Evolutionary conservation across 2,329 filamentous ascomycete genomes (phyloP), one percentile per base, ranked within the genome.

Genomic region (Botrytis byssoidea): DNA sequence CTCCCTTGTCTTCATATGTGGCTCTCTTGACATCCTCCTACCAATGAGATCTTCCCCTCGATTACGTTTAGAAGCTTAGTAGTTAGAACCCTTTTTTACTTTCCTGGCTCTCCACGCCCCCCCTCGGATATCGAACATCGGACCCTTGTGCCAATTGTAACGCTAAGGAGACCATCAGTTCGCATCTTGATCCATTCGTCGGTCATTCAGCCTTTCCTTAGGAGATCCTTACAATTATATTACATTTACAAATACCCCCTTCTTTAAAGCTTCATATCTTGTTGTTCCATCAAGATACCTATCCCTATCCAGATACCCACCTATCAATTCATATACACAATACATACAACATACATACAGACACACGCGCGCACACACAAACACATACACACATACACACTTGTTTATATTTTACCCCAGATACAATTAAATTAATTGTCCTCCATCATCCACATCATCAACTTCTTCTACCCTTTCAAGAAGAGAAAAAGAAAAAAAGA

Each of bases 71-170:
- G 67, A 70, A 70, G 29, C 16, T 25, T 37, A 18, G 44, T 32
- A 48, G 42, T 51, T 37, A 67, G 44, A 48, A n/a, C 29, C 29
- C 48, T 57, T 44, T 42, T 25, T 16, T 12, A 7, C 37, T 44
- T 59, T 40, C 67, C 40, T 59, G 29, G 35, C 35, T 20, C 51
- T 44, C 67, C 51, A 59, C 67, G 37, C 64, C 32, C 65, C 64
- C 65, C 51, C 51, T 57, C 51, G 51, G 51, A 57, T 57, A 57
- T 67, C 48, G 65, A 68, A 68, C 48, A 42, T 68, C 35, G 35
- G 42, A 55, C 61, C 69, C 69, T 71, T 40, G 59, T 71, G 60
- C 42, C 57, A 61, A 71, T 42, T 65, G 69, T 29, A 51, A n/a
- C 59, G 69, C 69, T 71, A 71, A 71, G 44, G 48, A 60, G 32